Conservation (phyloP, 257 asterid genomes). For the Nicotiana paniculata region DNA sequence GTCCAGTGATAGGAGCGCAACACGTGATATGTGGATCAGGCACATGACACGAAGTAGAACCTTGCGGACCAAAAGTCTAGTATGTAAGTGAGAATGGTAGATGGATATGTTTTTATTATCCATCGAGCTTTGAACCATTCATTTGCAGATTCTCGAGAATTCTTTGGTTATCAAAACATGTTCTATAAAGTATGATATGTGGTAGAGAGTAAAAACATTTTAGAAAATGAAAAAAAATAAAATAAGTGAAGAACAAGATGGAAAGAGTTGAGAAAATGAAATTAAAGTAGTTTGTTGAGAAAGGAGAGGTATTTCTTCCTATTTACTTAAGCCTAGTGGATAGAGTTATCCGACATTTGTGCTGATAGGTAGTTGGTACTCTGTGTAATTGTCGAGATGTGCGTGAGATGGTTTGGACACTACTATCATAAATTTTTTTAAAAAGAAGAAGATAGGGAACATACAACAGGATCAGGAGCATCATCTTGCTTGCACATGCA, state of each 20-base stretch:
- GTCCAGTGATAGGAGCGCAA: not conserved
- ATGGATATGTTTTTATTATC: not conserved
- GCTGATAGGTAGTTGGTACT: too few species aligned
- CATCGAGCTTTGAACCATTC: not conserved
- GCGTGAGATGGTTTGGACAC: too few species aligned
- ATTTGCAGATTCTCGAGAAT: not conserved
- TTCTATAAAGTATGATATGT: not conserved
- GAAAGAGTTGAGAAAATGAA: not conserved
- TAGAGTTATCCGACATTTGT: too few species aligned
- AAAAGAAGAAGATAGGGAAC: not conserved
- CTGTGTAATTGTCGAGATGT: too few species aligned
- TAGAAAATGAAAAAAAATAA: not conserved
- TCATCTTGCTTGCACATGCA: slow-evolving; percentile 92
- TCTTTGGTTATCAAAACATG: not conserved
- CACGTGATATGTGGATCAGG: not conserved
- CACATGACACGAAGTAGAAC: not conserved
- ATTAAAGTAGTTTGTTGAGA: not conserved
- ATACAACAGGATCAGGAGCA: slow-evolving; percentile 88
- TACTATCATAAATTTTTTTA: too few species aligned
- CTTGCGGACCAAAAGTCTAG: not conserved
- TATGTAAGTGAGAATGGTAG: not conserved
- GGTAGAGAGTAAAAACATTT: not conserved
- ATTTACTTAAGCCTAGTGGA: too few species aligned
- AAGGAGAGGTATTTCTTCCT: too few species aligned
- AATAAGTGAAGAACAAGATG: not conserved